A percentile compares a stretch with the other conserved stretches of the same genome.
These are phyloP conservation scores for Didymella exigua DNA, from an alignment of 2,329 filamentous ascomycete genomes.

Conservation along the genomic window DNA sequence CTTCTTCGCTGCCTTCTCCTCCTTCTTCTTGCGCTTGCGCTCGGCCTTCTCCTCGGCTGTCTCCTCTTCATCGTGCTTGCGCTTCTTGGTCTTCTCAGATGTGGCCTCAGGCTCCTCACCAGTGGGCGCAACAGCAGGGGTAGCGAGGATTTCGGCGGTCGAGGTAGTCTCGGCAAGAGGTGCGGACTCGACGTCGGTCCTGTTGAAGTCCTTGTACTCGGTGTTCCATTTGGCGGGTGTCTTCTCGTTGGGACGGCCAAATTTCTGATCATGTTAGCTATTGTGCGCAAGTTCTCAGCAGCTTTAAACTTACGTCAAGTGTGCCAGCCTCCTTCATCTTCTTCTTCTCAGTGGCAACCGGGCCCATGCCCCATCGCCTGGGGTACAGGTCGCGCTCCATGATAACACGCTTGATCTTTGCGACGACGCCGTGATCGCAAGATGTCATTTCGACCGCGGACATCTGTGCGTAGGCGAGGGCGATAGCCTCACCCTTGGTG, in stretches of 20 bases:
- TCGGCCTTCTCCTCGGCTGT: conserved; percentile 55
- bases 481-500: conserved; percentile 98
- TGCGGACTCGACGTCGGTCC: conserved; percentile 30
- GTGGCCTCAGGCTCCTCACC: conserved; percentile 47
- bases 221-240: conserved; percentile 92
- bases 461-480: conserved; percentile 96
- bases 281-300: neutral
- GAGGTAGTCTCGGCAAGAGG: conserved; percentile 42
- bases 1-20: conserved; percentile 59
- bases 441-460: conserved; percentile 95
- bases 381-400: conserved; percentile 99
- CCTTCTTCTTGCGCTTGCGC: conserved; percentile 73
- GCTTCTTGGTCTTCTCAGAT: conserved; percentile 49
- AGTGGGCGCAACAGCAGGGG: conserved; percentile 44
- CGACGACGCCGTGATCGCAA: conserved; percentile 96
- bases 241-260: conserved; percentile 85
- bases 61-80: conserved; percentile 57
- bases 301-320: conserved; percentile 69
- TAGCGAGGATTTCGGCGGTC: conserved; percentile 43
- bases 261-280: conserved; percentile 69
- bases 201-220: conserved; percentile 82
- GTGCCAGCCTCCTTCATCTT: conserved; percentile 98
- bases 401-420: conserved; percentile 99
- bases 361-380: conserved; percentile 92
- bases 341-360: conserved; percentile 96